phyloP scores from a whole-genome alignment of 768 basidiomycete genomes.

The Xerocomellus amylosporus region DNA sequence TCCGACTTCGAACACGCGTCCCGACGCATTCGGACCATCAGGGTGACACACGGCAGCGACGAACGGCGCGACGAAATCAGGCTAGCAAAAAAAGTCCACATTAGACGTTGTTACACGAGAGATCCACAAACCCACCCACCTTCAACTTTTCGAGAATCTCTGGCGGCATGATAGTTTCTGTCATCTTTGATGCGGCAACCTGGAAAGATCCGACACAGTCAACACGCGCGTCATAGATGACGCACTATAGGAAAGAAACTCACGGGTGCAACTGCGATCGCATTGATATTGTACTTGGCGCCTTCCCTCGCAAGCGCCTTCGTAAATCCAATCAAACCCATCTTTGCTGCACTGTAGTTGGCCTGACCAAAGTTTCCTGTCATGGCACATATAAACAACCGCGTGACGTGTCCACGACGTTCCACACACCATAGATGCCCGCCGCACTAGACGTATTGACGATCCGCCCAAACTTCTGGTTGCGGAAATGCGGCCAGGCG shows the following conservation, averaged over 20 bases:
- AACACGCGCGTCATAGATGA: not conserved
- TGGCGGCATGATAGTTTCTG: slow-evolving; percentile 90
- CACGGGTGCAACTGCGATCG: slow-evolving; percentile 88
- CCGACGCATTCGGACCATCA: slow-evolving; percentile 73
- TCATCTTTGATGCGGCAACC: slow-evolving; percentile 97
- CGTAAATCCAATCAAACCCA: slow-evolving; percentile 90
- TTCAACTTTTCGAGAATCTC: slow-evolving; percentile 89
- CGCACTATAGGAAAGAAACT: slow-evolving; percentile 22
- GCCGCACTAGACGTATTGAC: slow-evolving; percentile 95
- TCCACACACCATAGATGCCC: slow-evolving; percentile 74
- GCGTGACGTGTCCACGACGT: not conserved
- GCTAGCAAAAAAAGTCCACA: slow-evolving; percentile 34
- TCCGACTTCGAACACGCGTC: slow-evolving; percentile 88
- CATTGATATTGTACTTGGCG: slow-evolving; percentile 84
- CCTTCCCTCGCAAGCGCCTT: slow-evolving; percentile 93
- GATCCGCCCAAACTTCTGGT: slow-evolving; percentile 91
- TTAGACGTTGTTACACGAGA: not conserved
- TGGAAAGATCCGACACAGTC: not conserved
- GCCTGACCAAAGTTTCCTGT: slow-evolving; percentile 93
- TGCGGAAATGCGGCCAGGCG: slow-evolving; percentile 93
- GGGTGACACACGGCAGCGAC: slow-evolving; percentile 87
- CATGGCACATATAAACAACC: not conserved
- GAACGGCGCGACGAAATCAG: slow-evolving; percentile 90
- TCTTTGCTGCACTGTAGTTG: slow-evolving; percentile 98
- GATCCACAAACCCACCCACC: slow-evolving; percentile 34